Conservation (phyloP, 208 protist genomes). For the Trypanosoma rangeli region DNA sequence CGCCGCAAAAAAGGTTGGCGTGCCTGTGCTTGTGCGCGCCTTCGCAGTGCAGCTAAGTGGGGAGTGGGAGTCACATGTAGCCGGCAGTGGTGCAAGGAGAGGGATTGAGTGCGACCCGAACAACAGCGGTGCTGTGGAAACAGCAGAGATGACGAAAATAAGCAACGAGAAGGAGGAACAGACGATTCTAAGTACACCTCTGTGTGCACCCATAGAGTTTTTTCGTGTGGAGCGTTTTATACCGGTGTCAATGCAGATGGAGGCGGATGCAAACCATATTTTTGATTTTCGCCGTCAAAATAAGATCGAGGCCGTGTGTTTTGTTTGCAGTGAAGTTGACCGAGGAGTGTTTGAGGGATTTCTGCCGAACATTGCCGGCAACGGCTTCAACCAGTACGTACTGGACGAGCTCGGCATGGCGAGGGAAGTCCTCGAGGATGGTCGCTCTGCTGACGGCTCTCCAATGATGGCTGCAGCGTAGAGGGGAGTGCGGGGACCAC, state of each 20-base stretch:
- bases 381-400: conserved; percentile 84
- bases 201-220: conserved; percentile 46
- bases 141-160: conserved; percentile 3
- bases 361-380: conserved; percentile 45
- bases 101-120: conserved; percentile 6
- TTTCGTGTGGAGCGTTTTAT: conserved; percentile 89
- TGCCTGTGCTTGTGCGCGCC: conserved; percentile 76
- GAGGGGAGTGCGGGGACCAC: neutral
- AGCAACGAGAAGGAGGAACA: neutral
- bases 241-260: conserved; percentile 86
- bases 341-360: conserved; percentile 57
- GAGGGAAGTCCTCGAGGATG: conserved; percentile 53
- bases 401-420: conserved; percentile 83
- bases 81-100: conserved; percentile 12
- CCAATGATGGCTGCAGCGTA: conserved; percentile 21
- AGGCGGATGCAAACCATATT: conserved; percentile 83
- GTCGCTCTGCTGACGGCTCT: conserved; percentile 47
- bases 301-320: conserved; percentile 81
- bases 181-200: neutral
- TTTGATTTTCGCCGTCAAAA: conserved; percentile 74
- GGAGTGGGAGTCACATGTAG: conserved; percentile 63
- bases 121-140: neutral
- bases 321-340: conserved; percentile 76
- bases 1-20: conserved; percentile 63
- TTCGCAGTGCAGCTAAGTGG: conserved; percentile 70